Evolutionary conservation across 345 rosid genomes (phyloP).

Genomic region (Lumnitzera racemosa): DNA sequence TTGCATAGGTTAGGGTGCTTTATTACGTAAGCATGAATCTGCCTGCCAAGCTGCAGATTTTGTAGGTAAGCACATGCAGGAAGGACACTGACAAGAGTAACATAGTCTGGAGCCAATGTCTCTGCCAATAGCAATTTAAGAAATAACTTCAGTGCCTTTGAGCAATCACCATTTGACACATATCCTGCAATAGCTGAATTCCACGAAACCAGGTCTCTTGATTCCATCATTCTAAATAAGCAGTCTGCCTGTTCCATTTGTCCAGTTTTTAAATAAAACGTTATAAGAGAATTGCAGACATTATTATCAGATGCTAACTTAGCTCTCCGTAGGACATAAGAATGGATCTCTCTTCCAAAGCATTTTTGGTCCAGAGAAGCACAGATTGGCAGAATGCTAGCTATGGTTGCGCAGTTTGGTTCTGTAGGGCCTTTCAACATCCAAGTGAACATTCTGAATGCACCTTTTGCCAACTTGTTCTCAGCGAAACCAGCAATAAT

Average conservation of each 20-base stretch:
- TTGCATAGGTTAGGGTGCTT: conserved; percentile 26
- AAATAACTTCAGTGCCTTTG: conserved; percentile 51
- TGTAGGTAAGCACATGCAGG: conserved; percentile 55
- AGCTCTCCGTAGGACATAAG: conserved; percentile 45
- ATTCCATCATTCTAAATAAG: conserved; percentile 50
- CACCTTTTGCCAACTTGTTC: conserved; percentile 40
- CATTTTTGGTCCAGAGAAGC: conserved; percentile 31
- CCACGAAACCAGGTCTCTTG: conserved; percentile 82
- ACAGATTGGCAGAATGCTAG: conserved; percentile 56
- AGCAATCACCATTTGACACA: conserved; percentile 53
- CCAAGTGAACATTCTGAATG: conserved; percentile 47
- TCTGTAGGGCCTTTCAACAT: conserved; percentile 43
- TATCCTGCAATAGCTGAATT: conserved; percentile 71
- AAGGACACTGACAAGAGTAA: conserved; percentile 59
- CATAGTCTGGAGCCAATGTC: conserved; percentile 41
- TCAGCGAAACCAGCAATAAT: conserved; percentile 80
- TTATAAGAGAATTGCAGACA: conserved; percentile 67
- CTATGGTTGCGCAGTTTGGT: conserved; percentile 57
- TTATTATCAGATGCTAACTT: conserved; percentile 39
- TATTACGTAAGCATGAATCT: conserved; percentile 41
- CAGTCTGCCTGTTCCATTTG: conserved; percentile 43
- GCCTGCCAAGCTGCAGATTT: conserved; percentile 38
- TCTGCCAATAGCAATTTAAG: conserved; percentile 31
- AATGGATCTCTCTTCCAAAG: conserved; percentile 59
- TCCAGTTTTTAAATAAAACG: conserved; percentile 64